phyloP scores from a whole-genome alignment of 768 basidiomycete genomes.

The Cystobasidium tubakii region DNA sequence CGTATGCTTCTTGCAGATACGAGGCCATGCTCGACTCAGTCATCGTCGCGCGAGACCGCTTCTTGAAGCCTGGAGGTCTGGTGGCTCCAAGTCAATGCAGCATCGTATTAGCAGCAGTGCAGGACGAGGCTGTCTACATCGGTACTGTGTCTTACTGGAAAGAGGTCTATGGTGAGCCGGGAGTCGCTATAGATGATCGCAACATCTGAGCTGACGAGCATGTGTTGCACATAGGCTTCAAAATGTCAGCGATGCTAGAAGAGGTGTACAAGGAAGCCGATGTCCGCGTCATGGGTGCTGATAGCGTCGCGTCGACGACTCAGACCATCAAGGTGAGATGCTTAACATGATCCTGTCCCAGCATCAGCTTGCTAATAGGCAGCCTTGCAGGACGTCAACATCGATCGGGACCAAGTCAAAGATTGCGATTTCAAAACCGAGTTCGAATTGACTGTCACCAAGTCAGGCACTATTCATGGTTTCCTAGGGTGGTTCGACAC shows the following conservation, averaged over 20 bases:
- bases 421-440: constrained; percentile 73
- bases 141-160: constrained; percentile 85
- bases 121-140: constrained; percentile 66
- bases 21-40: constrained; percentile 99
- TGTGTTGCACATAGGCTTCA: constrained; percentile 62
- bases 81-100: constrained; percentile 86
- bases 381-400: constrained; percentile 67
- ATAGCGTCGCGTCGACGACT: constrained; percentile 62
- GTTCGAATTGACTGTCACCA: constrained; percentile 63
- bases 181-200: background rate
- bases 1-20: constrained; percentile 53
- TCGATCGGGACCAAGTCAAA: constrained; percentile 60
- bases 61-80: constrained; percentile 66
- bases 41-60: constrained; percentile 79
- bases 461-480: constrained; percentile 62
- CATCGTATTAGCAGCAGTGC: constrained; percentile 77
- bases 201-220: background rate
- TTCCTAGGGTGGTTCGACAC: constrained; percentile 92
- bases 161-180: constrained; percentile 71
- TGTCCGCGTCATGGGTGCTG: constrained; percentile 68
- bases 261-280: constrained; percentile 74
- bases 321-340: constrained; percentile 60
- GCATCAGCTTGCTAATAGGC: constrained; percentile 31
- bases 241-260: constrained; percentile 72
- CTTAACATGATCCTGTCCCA: too few species aligned